Evolutionary conservation across 371 early-diverging fungal species (phyloP), one percentile per base, ranked within the genome.

Genomic region (Apophysomyces trapeziformis): DNA sequence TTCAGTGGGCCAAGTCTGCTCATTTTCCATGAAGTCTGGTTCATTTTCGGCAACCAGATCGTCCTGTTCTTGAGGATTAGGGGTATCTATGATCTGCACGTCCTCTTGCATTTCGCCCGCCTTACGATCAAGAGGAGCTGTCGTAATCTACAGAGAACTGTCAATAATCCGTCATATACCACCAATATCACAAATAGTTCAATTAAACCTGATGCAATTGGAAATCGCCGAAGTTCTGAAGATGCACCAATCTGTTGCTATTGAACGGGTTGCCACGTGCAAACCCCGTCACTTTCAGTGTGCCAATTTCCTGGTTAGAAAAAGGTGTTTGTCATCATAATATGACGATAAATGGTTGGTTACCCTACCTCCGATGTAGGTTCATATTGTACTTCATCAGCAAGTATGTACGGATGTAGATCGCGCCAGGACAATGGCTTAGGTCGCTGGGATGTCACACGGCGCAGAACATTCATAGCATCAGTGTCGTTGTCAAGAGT

Each of bases 1-100:
- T 67, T 95, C 96, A 4, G 96, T 96, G 1, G 97, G 97, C 97
- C 97, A 96, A n/a, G 96, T 98, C 74, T 98, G 97, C 75, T 98
- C 98, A 56, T 90, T 94, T 7, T 87, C 88, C 86, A 95, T 85
- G 61, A 90, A 85, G 80, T 95, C 93, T n/a, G 93, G 93, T 63
- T 90, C 92, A 67, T 96, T 96, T 62, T 93, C 93, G 2, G 90
- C 82, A 13, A 93, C 83, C 61, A 95, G 78, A 63, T 72, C 72
- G 38, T 97, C 97, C 76, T 90, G 92, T 58, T 79, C 76, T 41
- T 75, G 89, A 14, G 87, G 83, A 14, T 85, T 78, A 8, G 95
- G 90, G 45, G 76, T 66, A 69, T 90, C 88, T 65, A 92, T 61
- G 5, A 91, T 78, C 16, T 73, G 60, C 6, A 67, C 70, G 32